Evolutionary conservation across 208 protist species (phyloP).

Genomic region (Crithidia brevicula): DNA sequence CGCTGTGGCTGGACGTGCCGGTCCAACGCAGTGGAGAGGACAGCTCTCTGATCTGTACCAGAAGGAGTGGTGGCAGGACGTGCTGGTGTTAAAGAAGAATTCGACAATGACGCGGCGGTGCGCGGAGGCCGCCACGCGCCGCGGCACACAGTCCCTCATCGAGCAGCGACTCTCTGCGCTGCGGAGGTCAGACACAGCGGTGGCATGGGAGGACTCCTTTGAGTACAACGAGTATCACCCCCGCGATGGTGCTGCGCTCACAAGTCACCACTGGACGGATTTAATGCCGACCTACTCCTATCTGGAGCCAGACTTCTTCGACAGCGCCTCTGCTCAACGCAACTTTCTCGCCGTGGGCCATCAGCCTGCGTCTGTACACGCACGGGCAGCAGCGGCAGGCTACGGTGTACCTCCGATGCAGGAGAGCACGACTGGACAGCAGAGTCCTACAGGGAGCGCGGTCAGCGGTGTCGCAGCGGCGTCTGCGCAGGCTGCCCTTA

Average conservation of each 20-base stretch:
- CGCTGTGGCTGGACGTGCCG: too few relatives aligned
- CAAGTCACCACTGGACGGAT: conserved; percentile 77
- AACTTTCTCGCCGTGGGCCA: conserved; percentile 80
- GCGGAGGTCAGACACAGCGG: background rate
- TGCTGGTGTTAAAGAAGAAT: conserved; percentile 68
- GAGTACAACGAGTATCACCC: conserved; percentile 86
- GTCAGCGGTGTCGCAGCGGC: conserved; percentile 8
- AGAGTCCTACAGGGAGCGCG: too few relatives aligned
- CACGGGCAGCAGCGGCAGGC: conserved; percentile 3
- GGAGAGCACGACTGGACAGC: background rate
- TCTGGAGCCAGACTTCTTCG: conserved; percentile 74
- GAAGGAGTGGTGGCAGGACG: conserved; percentile 46
- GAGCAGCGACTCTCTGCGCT: background rate
- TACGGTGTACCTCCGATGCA: background rate
- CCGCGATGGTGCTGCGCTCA: conserved; percentile 31
- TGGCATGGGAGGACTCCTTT: conserved; percentile 77
- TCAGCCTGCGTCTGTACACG: conserved; percentile 20
- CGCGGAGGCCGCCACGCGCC: background rate
- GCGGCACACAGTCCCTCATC: background rate
- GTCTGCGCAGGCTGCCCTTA: conserved; percentile 23
- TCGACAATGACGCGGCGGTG: conserved; percentile 8
- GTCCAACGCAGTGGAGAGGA: conserved; percentile 10
- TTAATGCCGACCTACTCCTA: conserved; percentile 75
- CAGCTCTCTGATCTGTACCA: conserved; percentile 10
- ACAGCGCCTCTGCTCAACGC: conserved; percentile 8